These are phyloP conservation scores for Prinsepia uniflora DNA, from an alignment of 306 rosid genomes.

Conservation along the genomic window DNA sequence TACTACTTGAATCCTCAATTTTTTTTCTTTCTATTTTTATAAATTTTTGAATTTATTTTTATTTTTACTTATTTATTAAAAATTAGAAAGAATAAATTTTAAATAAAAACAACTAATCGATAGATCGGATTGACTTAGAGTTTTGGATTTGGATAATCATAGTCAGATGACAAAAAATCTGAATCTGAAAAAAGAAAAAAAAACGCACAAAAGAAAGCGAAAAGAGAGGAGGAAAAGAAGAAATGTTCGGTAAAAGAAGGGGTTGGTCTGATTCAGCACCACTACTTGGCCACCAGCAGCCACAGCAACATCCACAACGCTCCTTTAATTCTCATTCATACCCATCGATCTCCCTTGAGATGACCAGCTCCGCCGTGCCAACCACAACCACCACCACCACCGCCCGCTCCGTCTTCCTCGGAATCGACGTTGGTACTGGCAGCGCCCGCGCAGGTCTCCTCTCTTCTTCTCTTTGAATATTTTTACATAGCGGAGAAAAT, in stretches of 20 bases:
- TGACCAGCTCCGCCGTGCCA: slow-evolving; percentile 35
- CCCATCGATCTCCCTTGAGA: slow-evolving; percentile 35
- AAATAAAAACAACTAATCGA: too few species aligned
- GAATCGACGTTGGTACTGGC: slow-evolving; percentile 93
- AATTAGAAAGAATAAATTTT: too few species aligned
- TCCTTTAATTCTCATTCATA: background rate
- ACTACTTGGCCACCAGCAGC: slow-evolving; percentile 27
- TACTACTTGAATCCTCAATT: too few species aligned
- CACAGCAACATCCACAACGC: background rate
- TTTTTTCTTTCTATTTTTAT: too few species aligned
- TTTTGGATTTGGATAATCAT: background rate
- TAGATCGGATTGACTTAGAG: too few species aligned
- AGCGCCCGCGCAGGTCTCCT: slow-evolving; percentile 87
- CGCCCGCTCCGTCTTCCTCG: slow-evolving; percentile 61
- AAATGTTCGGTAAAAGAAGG: slow-evolving; percentile 34
- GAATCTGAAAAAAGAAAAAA: background rate
- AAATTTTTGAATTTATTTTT: too few species aligned
- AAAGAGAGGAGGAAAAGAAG: background rate
- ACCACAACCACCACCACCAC: background rate
- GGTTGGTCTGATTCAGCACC: slow-evolving; percentile 30
- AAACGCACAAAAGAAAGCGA: background rate
- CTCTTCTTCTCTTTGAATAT: background rate
- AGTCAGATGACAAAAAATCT: background rate
- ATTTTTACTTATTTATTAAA: too few species aligned
- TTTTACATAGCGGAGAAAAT: background rate